phyloP scores from a whole-genome alignment of 2,329 filamentous ascomycete species.

The Xylariaceae sp. region DNA sequence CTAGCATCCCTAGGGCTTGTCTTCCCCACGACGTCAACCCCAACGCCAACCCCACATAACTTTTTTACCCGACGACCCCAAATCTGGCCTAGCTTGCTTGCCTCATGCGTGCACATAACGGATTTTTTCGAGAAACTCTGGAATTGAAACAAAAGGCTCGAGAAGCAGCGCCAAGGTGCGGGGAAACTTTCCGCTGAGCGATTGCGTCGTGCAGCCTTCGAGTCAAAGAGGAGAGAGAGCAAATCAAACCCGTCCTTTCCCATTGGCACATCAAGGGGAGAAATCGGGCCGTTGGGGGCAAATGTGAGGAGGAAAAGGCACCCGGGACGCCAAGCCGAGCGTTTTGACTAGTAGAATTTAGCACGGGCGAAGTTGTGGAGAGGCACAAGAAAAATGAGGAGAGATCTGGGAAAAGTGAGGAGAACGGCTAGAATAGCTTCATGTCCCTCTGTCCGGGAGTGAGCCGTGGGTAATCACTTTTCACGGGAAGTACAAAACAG shows the following conservation, averaged over 20 bases:
- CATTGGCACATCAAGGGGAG: slow-evolving; percentile 1
- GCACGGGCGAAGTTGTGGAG: not conserved
- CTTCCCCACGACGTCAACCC: slow-evolving; percentile 2
- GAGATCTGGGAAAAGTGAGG: not conserved
- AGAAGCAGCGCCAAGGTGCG: slow-evolving; percentile 8
- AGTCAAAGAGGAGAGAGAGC: too few relatives aligned
- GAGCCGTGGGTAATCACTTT: too few relatives aligned
- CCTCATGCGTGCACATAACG: not conserved
- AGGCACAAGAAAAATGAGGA: not conserved
- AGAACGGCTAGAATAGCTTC: too few relatives aligned
- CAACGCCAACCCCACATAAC: slow-evolving; percentile 8
- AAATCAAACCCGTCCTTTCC: not conserved
- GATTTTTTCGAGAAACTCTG: too few relatives aligned
- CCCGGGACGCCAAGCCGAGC: not conserved
- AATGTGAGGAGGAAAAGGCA: not conserved
- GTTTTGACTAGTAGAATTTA: not conserved
- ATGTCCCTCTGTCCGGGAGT: too few relatives aligned
- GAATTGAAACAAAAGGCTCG: not conserved
- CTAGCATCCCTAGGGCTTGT: not conserved
- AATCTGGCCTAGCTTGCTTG: not conserved
- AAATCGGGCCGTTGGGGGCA: slow-evolving; percentile 10
- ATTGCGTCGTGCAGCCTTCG: too few relatives aligned
- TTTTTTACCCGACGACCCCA: slow-evolving; percentile 1
- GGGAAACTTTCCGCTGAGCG: slow-evolving; percentile 12
- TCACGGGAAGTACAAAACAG: too few relatives aligned